Evolutionary conservation across 257 asterid genomes (phyloP), one percentile per base, ranked within the genome.

Genomic region (Solanum gandarillasii): DNA sequence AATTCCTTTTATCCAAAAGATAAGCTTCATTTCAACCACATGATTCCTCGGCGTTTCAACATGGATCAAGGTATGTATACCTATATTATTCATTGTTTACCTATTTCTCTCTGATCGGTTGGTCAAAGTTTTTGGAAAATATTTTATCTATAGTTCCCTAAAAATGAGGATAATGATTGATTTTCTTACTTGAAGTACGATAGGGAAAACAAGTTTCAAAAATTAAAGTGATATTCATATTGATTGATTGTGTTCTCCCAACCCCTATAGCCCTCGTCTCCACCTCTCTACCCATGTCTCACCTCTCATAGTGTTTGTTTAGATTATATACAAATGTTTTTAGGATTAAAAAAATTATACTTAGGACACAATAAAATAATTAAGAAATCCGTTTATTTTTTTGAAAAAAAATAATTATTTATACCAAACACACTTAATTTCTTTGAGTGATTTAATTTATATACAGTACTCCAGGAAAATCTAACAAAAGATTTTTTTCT

Each of bases 41-140:
- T 81, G 31, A 62, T 65, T 43, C 23, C 52, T 87, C 88, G 14
- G 67, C 83, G 7, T 62, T 71, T 72, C 88, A 90, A 84, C 73
- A 89, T 86, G 9, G 87, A 87, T 86, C 84, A 90, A 92, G 94
- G 95, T 92, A 93, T 36, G 48, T 68, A 87, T 18, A 55, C 62
- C 4, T 83, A n/a, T 18, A 41, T 16, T 79, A 35, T 25, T 78
- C 4, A 20, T 41, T 13, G 14, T 4, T 31, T 25, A 5, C 6
- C 20, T 4, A 52, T 52, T 52, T 52, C 9, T 52, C 62, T 16
- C 4, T 52, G n/a, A 6, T 18, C 62, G 34, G 4, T 62, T 62
- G 16, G 16, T n/a, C 31, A 62, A n/a, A 62, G 1, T 9, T 25
- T 62, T 62, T n/a, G 31, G 5, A 62, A 62, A 62, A 62, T 9